phyloP scores from a whole-genome alignment of 768 basidiomycete genomes.

The Krasilnikovozyma curviuscula region DNA sequence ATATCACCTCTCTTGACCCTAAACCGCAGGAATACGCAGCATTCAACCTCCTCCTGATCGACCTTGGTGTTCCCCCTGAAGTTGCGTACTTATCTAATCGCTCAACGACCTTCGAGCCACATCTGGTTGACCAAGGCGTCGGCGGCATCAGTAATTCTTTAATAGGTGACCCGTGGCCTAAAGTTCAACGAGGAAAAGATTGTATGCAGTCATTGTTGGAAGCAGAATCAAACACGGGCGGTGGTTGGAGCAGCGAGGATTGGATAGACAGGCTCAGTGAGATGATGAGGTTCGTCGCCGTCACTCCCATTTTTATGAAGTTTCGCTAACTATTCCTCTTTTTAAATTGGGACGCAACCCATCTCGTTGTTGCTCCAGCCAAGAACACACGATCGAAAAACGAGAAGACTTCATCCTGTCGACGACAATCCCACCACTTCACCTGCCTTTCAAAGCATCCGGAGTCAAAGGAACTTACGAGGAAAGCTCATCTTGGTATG shows the following conservation, averaged over 20 bases:
- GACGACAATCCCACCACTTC: slow-evolving; percentile 1
- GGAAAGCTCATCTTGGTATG: too few relatives aligned
- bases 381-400: background rate
- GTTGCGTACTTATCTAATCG: slow-evolving; percentile 8
- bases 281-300: slow-evolving; percentile 6
- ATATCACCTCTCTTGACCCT: background rate
- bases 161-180: slow-evolving; percentile 8
- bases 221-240: background rate
- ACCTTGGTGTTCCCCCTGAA: background rate
- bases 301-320: background rate
- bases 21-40: background rate
- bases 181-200: background rate
- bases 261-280: background rate
- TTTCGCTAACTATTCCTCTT: background rate
- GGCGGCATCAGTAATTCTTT: slow-evolving; percentile 5
- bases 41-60: slow-evolving; percentile 8
- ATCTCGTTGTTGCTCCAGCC: background rate
- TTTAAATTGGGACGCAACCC: background rate
- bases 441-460: background rate
- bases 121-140: background rate
- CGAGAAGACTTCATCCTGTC: background rate
- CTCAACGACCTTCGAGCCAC: background rate
- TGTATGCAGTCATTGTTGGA: background rate
- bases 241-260: background rate
- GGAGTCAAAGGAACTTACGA: background rate